phyloP scores from a whole-genome alignment of 2,329 filamentous ascomycete species.

The Pyricularia grisea region DNA sequence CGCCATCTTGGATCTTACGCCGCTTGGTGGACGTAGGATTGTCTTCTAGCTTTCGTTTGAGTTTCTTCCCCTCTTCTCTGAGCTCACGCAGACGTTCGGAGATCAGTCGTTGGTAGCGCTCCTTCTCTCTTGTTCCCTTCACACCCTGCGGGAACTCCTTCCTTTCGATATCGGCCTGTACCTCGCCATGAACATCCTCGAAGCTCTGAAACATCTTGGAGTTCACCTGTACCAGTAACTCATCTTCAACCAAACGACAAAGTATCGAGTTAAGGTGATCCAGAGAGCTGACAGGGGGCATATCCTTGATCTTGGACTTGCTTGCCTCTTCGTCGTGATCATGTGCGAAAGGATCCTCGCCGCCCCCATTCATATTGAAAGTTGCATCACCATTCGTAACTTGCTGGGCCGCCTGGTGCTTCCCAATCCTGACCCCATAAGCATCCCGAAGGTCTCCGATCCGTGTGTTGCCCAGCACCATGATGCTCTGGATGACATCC shows the following conservation, averaged over 20 bases:
- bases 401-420: constrained; percentile 10
- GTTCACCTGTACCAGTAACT: constrained; percentile 58
- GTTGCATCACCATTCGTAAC: constrained; percentile 3
- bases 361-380: constrained; percentile 7
- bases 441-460: constrained; percentile 60
- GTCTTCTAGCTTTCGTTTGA: constrained; percentile 42
- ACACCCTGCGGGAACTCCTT: constrained; percentile 41
- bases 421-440: constrained; percentile 31
- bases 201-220: constrained; percentile 48
- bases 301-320: constrained; percentile 20
- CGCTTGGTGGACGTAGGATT: constrained; percentile 35
- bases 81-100: constrained; percentile 42
- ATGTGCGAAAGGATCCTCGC: neutral
- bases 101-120: constrained; percentile 49
- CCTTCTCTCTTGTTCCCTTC: constrained; percentile 57
- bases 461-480: constrained; percentile 69
- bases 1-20: constrained; percentile 43
- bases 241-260: constrained; percentile 49
- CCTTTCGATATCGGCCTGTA: constrained; percentile 53
- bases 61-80: constrained; percentile 38
- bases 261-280: constrained; percentile 40
- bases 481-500: constrained; percentile 63
- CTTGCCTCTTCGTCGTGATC: constrained; percentile 16
- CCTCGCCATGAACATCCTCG: constrained; percentile 49
- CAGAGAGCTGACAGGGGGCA: constrained; percentile 30